Evolutionary conservation across 495 filamentous ascomycete species (phyloP), one percentile per base, ranked within the genome.

Genomic region (Letharia lupina): DNA sequence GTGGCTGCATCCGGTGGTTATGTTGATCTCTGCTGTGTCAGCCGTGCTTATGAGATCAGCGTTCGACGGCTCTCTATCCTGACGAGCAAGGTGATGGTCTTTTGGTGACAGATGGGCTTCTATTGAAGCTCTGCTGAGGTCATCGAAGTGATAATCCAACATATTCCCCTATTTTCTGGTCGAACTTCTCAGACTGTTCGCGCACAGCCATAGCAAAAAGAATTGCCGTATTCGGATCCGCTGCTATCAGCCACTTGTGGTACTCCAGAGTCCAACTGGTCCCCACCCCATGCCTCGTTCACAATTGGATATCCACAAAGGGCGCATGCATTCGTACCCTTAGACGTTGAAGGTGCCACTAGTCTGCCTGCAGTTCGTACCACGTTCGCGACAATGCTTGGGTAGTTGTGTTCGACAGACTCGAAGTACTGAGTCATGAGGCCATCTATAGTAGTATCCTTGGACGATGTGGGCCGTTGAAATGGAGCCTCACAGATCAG

Each of bases 361-460:
- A 98, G 80, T 77, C 93, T 95, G 65, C 87, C 86, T 13, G 87
- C 87, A 40, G 92, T 98, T 66, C 89, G 83, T 7, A 96, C 91
- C 13, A 98, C 94, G 72, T 98, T 98, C 20, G 91, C 86, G 68
- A 98, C 94, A 37, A 98, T 90, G 63, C 87, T 90, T 13, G 93
- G 93, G 74, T 93, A 98, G 60, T 88, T 90, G 64, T 84, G 82
- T 73, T 97, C 95, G 35, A 96, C 91, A 9, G 87, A 90, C 60
- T 83, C 81, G 70, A 98, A 94, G 72, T 96, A 98, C 54, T 92
- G 86, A 58, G 79, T 76, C 87, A 98, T 91, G 58, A 98, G 83
- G 66, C 90, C 87, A 70, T 98, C 93, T 69, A 98, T 96, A 16
- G 90, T 95, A 28, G 89, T 82, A 68, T 89, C 86, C 72, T 87